Conservation (phyloP, 441 rosid genomes). For the Macaranga tanarius region DNA sequence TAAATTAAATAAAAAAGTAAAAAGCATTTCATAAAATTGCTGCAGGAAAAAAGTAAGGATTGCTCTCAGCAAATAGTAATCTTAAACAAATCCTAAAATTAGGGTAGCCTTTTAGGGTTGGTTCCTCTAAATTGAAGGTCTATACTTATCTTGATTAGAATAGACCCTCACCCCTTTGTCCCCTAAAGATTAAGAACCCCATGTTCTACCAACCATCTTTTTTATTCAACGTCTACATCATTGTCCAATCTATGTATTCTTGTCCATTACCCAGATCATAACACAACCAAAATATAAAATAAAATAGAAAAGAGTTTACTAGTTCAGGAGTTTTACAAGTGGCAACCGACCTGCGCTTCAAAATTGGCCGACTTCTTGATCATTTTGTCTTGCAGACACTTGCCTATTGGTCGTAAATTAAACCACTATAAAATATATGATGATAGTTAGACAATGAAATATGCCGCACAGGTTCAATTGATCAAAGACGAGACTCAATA, state of each 20-base stretch:
- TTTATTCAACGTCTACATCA: slow-evolving; percentile 23
- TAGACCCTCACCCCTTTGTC: slow-evolving; percentile 28
- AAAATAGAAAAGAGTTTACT: too few species aligned
- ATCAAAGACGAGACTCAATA: too few species aligned
- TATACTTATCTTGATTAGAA: slow-evolving; percentile 18
- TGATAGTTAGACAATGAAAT: neutral
- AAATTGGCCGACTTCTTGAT: neutral
- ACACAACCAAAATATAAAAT: too few species aligned
- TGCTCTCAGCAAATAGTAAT: neutral
- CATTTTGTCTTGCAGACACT: neutral
- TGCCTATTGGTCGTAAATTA: too few species aligned
- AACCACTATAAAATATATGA: neutral
- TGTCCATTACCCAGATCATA: slow-evolving; percentile 3
- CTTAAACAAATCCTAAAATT: neutral
- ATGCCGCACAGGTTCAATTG: too few species aligned
- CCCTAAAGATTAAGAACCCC: slow-evolving; percentile 35
- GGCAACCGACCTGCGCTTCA: slow-evolving; percentile 4
- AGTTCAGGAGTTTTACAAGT: slow-evolving; percentile 33
- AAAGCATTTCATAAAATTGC: too few species aligned
- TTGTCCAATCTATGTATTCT: slow-evolving; percentile 23
- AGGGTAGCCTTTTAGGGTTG: neutral
- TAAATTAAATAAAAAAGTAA: too few species aligned
- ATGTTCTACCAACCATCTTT: slow-evolving; percentile 30
- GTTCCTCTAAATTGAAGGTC: neutral
- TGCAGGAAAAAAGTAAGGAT: too few species aligned